These are phyloP conservation scores for Cornus suecica DNA, from an alignment of 148 eudicot genomes.

Conservation along the genomic window DNA sequence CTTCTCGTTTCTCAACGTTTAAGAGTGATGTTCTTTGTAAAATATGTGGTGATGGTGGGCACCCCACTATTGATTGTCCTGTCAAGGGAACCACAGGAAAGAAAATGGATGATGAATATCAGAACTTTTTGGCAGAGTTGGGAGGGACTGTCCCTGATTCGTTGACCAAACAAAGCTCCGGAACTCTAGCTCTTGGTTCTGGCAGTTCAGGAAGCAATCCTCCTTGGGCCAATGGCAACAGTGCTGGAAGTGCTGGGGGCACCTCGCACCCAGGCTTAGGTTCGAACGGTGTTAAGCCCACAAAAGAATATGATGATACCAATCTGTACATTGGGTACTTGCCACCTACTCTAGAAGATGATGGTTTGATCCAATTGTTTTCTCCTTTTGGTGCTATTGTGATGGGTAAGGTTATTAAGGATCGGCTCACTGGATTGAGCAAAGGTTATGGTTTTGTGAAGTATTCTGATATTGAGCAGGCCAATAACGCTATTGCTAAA, in stretches of 20 bases:
- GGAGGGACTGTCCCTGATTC: conserved; percentile 81
- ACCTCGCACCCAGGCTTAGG: conserved; percentile 53
- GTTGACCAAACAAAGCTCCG: conserved; percentile 32
- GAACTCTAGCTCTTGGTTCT: conserved; percentile 36
- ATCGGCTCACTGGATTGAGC: conserved; percentile 59
- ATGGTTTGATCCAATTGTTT: conserved; percentile 64
- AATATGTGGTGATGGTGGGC: conserved; percentile 93
- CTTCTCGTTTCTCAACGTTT: conserved; percentile 59
- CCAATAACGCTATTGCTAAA: conserved; percentile 64
- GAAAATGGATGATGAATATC: conserved; percentile 93
- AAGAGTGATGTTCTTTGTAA: conserved; percentile 86
- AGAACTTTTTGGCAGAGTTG: conserved; percentile 79
- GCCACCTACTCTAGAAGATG: conserved; percentile 86
- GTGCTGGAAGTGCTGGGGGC: conserved; percentile 13
- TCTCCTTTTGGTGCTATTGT: conserved; percentile 73
- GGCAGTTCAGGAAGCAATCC: conserved; percentile 47
- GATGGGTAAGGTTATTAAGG: conserved; percentile 88
- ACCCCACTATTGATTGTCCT: conserved; percentile 86
- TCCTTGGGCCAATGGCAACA: conserved; percentile 53
- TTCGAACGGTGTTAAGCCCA: conserved; percentile 29
- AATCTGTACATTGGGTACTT: conserved; percentile 77
- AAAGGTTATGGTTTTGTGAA: conserved; percentile 97
- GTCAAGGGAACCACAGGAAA: conserved; percentile 79
- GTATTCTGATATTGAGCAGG: conserved; percentile 68
- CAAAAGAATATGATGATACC: conserved; percentile 74